Base-by-base conservation (phyloP, 129 eudicot genomes). In the Helianthus tuberosus region DNA sequence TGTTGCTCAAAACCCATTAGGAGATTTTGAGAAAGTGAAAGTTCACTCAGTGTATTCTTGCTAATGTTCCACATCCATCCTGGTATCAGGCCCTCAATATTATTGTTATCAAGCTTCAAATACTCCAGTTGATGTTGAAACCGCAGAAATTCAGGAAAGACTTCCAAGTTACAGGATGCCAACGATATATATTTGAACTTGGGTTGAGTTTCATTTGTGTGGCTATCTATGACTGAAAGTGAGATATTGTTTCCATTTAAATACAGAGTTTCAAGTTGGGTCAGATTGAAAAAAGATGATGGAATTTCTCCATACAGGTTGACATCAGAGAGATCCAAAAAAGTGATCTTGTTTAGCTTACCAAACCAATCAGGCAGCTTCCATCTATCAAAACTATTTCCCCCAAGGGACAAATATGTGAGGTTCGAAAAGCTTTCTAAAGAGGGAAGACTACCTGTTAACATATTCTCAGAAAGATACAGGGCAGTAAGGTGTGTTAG, bases 11-110 rank as follows among this genome's bases (percentile, higher is more conserved):
- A n/a, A n/a, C n/a, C n/a, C n/a, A n/a, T n/a, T n/a, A n/a, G n/a
- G n/a, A n/a, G n/a, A n/a, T n/a, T n/a, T n/a, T 69, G 8, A 17
- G 65, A 16, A 14, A 51, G 71, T 0, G 55, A 36, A 39, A 61
- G 69, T 39, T 4, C 0, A 17, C 9, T 14, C 8, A 60, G 16
- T 2, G 64, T 48, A 25, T 60, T 70, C 14, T 60, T 46, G 44
- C 76, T 51, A 48, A 8, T 41, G 51, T 77, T 77, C 64, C 32
- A 29, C 65, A 77, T 69, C 81, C 81, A 77, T 13, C 63, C 54
- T 0, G 81, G 76, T 32, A 77, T 39, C 46, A 38, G 15, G 5
- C 57, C 81, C 5, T 43, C 74, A 48, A 77, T 32, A 52, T 32
- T 16, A 49, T 77, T 77, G 49, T n/a, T 1, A 41, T 17, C 64